Percentiles rank a stretch among this genome's conserved stretches.
These are phyloP conservation scores for Penicillium maclennaniae DNA, from an alignment of 495 filamentous ascomycete genomes.

Conservation along the genomic window DNA sequence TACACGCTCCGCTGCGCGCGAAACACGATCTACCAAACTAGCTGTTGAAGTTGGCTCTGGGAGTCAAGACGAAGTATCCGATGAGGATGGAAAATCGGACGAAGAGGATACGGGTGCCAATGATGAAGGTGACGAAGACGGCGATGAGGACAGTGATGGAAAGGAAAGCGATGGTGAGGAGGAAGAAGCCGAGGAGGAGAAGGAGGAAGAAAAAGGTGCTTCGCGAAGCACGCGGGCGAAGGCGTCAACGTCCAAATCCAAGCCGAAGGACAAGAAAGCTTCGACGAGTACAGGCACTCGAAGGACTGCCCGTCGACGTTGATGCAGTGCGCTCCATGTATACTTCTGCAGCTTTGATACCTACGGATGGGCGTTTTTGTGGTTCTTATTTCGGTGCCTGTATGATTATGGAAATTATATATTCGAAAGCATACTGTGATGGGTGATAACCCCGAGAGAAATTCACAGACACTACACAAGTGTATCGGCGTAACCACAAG, in stretches of 20 bases:
- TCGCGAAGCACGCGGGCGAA: constrained; percentile 41
- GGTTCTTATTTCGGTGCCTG: not conserved
- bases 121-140: constrained; percentile 39
- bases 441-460: not conserved
- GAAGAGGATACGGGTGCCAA: constrained; percentile 35
- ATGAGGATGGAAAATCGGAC: constrained; percentile 41
- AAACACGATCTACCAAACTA: constrained; percentile 42
- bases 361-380: constrained; percentile 23
- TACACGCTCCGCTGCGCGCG: constrained; percentile 34
- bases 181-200: constrained; percentile 28
- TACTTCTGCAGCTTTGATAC: constrained; percentile 24
- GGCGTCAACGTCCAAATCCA: constrained; percentile 35
- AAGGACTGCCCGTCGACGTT: constrained; percentile 38
- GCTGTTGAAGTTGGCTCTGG: constrained; percentile 38
- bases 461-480: not conserved
- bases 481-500: constrained; percentile 23
- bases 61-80: constrained; percentile 27
- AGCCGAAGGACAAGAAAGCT: constrained; percentile 35
- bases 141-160: constrained; percentile 20
- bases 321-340: not conserved
- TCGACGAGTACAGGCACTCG: constrained; percentile 30
- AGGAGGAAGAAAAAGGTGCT: constrained; percentile 35
- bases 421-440: not conserved
- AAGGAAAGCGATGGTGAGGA: constrained; percentile 19
- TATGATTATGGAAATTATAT: not conserved